These are phyloP conservation scores for Echinosophora koreensis DNA, from an alignment of 306 rosid species.

Conservation along the genomic window DNA sequence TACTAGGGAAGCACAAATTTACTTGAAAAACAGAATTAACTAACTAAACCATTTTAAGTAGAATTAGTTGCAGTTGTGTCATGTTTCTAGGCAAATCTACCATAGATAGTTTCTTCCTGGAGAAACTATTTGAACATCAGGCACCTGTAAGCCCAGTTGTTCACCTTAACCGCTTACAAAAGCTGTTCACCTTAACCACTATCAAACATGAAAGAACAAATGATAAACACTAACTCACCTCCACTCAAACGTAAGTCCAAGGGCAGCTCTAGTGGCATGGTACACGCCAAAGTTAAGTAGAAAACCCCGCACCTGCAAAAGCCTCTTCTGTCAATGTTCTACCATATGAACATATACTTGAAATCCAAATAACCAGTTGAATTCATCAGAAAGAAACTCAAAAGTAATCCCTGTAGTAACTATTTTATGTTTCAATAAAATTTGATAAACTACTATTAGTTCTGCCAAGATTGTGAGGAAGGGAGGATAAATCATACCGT, in stretches of 20 bases:
- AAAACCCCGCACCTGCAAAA: conserved; percentile 75
- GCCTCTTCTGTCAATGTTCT: conserved; percentile 38
- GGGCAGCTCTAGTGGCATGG: conserved; percentile 80
- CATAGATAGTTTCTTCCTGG: neutral
- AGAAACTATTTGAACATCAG: conserved; percentile 9
- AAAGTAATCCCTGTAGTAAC: conserved; percentile 7
- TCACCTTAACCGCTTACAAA: conserved; percentile 19
- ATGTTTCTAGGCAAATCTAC: conserved; percentile 7
- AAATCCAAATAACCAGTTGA: neutral
- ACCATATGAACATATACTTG: neutral
- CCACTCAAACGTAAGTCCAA: conserved; percentile 80
- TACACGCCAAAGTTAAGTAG: conserved; percentile 84
- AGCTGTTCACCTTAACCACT: conserved; percentile 9
- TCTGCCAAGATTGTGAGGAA: conserved; percentile 18
- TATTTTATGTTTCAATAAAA: neutral
- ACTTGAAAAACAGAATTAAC: conserved; percentile 11
- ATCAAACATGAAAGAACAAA: neutral
- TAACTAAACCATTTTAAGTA: conserved; percentile 7
- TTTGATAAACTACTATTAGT: conserved; percentile 20
- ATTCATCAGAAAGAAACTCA: conserved; percentile 13
- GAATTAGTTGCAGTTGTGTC: too few species aligned
- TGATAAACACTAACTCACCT: conserved; percentile 57
- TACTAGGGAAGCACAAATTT: conserved; percentile 25
- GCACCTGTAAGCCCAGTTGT: neutral
- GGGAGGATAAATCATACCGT: conserved; percentile 56